These are phyloP conservation scores for Lentinula sp. DNA, from an alignment of 768 basidiomycete species.

Conservation along the genomic window DNA sequence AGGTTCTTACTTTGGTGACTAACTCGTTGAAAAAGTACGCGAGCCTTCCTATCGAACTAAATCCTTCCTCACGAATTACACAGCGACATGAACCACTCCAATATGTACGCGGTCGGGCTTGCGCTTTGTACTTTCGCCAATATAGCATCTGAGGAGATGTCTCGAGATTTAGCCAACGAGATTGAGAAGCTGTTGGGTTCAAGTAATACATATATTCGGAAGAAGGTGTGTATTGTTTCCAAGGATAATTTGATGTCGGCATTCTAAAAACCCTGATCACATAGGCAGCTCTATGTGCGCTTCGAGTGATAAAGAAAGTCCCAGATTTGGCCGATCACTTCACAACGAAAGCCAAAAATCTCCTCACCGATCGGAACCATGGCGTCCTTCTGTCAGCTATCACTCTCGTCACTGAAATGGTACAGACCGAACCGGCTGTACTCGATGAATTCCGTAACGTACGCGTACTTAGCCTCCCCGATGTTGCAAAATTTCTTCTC, in stretches of 20 bases:
- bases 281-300: conserved; percentile 91
- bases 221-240: conserved; percentile 62
- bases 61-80: neutral
- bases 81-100: conserved; percentile 99
- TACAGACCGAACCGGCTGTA: conserved; percentile 64
- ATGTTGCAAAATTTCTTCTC: neutral
- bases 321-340: conserved; percentile 96
- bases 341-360: conserved; percentile 76
- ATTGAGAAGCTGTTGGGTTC: conserved; percentile 96
- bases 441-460: conserved; percentile 90
- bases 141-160: conserved; percentile 99
- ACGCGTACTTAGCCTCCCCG: conserved; percentile 16
- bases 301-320: conserved; percentile 91
- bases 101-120: conserved; percentile 97
- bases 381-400: conserved; percentile 93
- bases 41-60: neutral
- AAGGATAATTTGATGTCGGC: neutral
- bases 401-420: conserved; percentile 94
- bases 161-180: conserved; percentile 94
- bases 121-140: conserved; percentile 98
- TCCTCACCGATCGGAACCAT: conserved; percentile 94
- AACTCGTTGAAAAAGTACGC: conserved; percentile 96
- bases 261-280: conserved; percentile 5
- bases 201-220: conserved; percentile 97
- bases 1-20: conserved; percentile 94